Evolutionary conservation across 176 grass and related monocot genomes (phyloP).

Genomic region (Hordeum vulgare): DNA sequence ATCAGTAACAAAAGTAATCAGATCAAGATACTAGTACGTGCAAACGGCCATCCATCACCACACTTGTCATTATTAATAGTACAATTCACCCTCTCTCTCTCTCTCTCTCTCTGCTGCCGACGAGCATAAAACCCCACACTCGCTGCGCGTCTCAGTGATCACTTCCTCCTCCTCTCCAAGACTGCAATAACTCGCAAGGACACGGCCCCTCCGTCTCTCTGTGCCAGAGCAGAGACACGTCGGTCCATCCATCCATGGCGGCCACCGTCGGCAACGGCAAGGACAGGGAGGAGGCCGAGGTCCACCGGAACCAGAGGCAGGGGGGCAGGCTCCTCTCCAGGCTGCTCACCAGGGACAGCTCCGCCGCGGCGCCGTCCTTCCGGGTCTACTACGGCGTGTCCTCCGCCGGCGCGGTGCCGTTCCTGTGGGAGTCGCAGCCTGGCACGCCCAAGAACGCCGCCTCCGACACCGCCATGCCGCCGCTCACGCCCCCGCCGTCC

Average conservation of each 20-base stretch:
- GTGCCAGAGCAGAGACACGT: not conserved
- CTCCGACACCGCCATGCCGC: constrained; percentile 8
- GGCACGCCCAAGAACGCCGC: constrained; percentile 65
- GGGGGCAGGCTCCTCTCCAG: constrained; percentile 57
- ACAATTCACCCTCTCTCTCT: too few relatives aligned
- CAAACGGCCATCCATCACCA: not conserved
- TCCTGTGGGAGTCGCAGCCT: constrained; percentile 88
- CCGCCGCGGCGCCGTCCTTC: constrained; percentile 52
- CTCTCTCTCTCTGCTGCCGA: not conserved
- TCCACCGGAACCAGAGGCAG: constrained; percentile 31
- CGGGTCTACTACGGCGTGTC: constrained; percentile 79
- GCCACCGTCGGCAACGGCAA: not conserved
- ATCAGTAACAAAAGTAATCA: not conserved
- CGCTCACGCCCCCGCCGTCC: constrained; percentile 71
- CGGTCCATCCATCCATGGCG: constrained; percentile 1
- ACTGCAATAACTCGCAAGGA: too few relatives aligned
- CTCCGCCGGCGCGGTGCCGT: constrained; percentile 61
- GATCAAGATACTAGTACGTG: not conserved
- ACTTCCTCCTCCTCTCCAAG: not conserved
- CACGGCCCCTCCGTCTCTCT: too few relatives aligned
- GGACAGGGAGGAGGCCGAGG: constrained; percentile 16
- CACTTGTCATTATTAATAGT: not conserved
- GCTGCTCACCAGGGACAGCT: constrained; percentile 52
- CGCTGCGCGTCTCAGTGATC: not conserved
- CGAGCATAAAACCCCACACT: constrained; percentile 13